Evolutionary conservation across 495 filamentous ascomycete species (phyloP).

Genomic region (Penicillium crystallinum): DNA sequence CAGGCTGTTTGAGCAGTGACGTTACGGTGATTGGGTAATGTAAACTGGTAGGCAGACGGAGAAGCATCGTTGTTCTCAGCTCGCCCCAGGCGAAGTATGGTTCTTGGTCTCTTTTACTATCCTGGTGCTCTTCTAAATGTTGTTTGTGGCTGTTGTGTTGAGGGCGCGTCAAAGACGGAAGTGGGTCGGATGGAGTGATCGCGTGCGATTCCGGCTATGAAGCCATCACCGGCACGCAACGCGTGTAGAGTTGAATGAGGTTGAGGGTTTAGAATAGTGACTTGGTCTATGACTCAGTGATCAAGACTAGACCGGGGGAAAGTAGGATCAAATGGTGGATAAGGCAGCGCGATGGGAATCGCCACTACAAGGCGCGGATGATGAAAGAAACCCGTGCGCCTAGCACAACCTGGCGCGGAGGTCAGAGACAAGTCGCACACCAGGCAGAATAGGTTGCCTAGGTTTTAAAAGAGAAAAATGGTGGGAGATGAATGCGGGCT

Average conservation of each 20-base stretch:
- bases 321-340: not conserved
- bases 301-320: not conserved
- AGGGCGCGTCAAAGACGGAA: conserved; percentile 2
- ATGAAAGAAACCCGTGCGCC: conserved; percentile 15
- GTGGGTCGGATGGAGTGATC: conserved; percentile 17
- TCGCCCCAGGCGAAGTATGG: conserved; percentile 15
- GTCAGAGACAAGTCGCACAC: conserved; percentile 4
- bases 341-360: conserved; percentile 7
- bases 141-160: not conserved
- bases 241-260: conserved; percentile 7
- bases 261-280: not conserved
- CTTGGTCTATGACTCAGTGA: not conserved
- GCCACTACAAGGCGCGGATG: conserved; percentile 15
- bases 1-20: conserved; percentile 69
- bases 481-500: not conserved
- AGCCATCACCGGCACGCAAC: conserved; percentile 34
- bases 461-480: not conserved
- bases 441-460: not conserved
- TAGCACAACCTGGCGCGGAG: conserved; percentile 15
- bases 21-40: conserved; percentile 95
- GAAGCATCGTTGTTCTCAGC: conserved; percentile 40
- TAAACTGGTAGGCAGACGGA: conserved; percentile 52
- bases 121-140: not conserved
- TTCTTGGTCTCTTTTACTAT: conserved; percentile 4
- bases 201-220: conserved; percentile 28